Conservation (phyloP, 176 grass and related monocot genomes). For the Tuctoria greenei region DNA sequence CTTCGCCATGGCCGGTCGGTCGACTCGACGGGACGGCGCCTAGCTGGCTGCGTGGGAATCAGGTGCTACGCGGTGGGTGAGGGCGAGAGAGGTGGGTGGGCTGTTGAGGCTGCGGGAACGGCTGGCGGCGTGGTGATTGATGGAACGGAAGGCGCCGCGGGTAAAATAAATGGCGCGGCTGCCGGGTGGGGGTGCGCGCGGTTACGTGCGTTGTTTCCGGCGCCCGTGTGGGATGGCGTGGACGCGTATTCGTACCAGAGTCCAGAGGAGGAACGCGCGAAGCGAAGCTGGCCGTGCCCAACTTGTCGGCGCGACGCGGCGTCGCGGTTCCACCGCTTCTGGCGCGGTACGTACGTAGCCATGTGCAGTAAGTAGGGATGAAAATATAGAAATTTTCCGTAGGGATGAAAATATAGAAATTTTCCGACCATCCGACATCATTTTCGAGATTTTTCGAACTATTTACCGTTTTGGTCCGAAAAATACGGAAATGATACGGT, state of each 20-base stretch:
- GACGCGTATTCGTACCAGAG: background rate
- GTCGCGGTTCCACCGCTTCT: background rate
- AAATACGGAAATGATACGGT: no score
- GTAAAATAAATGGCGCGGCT: conserved; percentile 25
- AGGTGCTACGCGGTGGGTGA: no score
- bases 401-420: no score
- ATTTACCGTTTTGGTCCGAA: no score
- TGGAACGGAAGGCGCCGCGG: background rate
- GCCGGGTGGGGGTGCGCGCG: background rate
- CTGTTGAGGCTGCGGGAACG: background rate
- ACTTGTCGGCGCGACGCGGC: conserved; percentile 12
- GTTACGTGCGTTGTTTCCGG: conserved; percentile 48
- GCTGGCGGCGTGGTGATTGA: background rate
- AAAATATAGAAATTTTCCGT: no score
- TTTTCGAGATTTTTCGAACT: no score
- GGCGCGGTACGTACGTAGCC: no score
- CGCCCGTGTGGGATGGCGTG: background rate
- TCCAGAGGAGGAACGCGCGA: background rate
- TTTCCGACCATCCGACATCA: no score
- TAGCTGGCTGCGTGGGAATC: background rate
- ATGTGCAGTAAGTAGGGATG: no score
- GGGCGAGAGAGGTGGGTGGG: background rate
- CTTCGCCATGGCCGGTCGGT: conserved; percentile 31
- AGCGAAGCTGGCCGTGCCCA: conserved; percentile 1
- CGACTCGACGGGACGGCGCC: background rate